A percentile compares a stretch with the other conserved stretches of the same genome.
Conservation (phyloP, 2,329 filamentous ascomycete species). For the Microdochium nivale region DNA sequence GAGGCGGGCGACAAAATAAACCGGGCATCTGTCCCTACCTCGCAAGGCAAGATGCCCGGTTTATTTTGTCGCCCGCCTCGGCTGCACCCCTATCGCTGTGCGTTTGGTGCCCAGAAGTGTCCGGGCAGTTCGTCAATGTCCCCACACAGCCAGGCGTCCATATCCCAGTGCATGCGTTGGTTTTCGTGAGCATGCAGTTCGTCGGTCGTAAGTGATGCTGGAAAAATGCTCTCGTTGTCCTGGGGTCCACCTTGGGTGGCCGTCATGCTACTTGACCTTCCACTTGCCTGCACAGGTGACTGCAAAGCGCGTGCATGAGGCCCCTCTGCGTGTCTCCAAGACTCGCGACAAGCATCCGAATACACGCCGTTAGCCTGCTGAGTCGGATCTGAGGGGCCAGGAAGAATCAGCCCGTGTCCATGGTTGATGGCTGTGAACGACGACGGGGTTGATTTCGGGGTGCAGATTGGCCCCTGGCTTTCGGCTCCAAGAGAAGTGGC, state of each 20-base stretch:
- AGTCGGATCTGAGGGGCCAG: background rate
- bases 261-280: background rate
- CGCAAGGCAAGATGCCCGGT: too few relatives aligned
- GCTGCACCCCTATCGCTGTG: background rate
- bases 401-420: background rate
- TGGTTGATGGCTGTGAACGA: background rate
- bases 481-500: background rate
- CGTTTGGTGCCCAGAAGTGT: background rate
- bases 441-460: background rate
- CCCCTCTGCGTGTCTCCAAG: background rate
- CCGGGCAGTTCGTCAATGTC: background rate
- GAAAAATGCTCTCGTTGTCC: background rate
- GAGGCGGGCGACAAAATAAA: too few relatives aligned
- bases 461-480: background rate
- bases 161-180: background rate
- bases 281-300: background rate
- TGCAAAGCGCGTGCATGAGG: background rate
- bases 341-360: background rate
- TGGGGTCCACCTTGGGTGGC: background rate
- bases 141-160: background rate
- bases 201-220: background rate
- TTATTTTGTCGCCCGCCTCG: too few relatives aligned
- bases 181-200: background rate
- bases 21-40: too few relatives aligned
- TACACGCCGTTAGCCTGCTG: background rate